Conservation (phyloP, 345 rosid genomes). For the Boechera stricta region DNA sequence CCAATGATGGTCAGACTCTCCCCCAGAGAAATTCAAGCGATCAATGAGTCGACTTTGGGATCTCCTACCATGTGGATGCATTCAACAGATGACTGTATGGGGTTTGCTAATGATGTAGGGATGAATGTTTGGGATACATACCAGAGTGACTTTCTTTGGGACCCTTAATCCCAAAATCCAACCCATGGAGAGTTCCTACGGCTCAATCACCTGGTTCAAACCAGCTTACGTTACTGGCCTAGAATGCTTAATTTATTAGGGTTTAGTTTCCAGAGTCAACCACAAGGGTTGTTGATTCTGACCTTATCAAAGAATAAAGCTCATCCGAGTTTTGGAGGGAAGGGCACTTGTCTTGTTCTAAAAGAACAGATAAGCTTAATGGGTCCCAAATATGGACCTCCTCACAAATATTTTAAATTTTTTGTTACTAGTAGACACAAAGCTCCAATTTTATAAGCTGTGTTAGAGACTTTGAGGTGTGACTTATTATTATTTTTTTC, state of each 20-base stretch:
- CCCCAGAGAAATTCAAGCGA: slow-evolving; percentile 80
- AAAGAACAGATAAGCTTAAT: slow-evolving; percentile 7
- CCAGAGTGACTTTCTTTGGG: slow-evolving; percentile 48
- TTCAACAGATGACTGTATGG: slow-evolving; percentile 37
- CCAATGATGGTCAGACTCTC: slow-evolving; percentile 72
- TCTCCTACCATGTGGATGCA: slow-evolving; percentile 84
- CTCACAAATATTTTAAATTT: slow-evolving; percentile 23
- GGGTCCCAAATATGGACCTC: slow-evolving; percentile 44
- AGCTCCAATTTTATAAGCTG: slow-evolving; percentile 45
- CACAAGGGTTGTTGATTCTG: slow-evolving; percentile 46
- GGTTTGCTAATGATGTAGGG: slow-evolving; percentile 25
- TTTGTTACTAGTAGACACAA: slow-evolving; percentile 27
- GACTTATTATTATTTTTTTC: slow-evolving; percentile 29
- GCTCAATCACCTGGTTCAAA: neutral
- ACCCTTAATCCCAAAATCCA: slow-evolving; percentile 26
- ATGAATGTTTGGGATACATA: slow-evolving; percentile 41
- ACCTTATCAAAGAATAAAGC: slow-evolving; percentile 35
- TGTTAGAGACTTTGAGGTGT: slow-evolving; percentile 42
- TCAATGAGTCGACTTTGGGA: slow-evolving; percentile 82
- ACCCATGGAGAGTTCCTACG: slow-evolving; percentile 4
- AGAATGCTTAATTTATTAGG: slow-evolving; percentile 12
- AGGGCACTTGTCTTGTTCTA: neutral
- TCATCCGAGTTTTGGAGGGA: slow-evolving; percentile 44
- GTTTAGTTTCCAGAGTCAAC: slow-evolving; percentile 32
- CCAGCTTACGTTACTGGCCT: slow-evolving; percentile 6